Percentiles rank a stretch among this genome's conserved stretches.
Conservation (phyloP, 306 rosid species). For the Alnus glutinosa region DNA sequence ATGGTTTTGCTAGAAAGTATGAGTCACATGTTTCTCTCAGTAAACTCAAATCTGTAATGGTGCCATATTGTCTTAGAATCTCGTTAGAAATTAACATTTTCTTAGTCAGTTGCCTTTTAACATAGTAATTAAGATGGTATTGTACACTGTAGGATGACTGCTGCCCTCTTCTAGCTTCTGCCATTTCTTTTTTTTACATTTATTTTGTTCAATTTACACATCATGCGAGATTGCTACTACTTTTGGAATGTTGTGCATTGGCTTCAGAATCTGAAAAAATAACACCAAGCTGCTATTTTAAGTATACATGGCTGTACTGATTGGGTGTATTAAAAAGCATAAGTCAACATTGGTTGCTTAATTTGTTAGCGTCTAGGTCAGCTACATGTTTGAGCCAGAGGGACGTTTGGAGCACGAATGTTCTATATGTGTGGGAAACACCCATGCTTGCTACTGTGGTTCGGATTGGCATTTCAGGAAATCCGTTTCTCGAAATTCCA, state of each 20-base stretch:
- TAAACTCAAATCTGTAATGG: neutral
- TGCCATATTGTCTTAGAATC: neutral
- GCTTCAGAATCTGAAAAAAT: neutral
- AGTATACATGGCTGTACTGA: neutral
- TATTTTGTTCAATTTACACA: neutral
- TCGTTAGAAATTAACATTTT: neutral
- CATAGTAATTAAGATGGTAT: neutral
- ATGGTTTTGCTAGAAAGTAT: neutral
- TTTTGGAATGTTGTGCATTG: neutral
- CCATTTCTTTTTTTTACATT: neutral
- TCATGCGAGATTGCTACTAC: too few species aligned
- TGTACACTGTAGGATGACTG: neutral
- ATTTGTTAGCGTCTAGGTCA: neutral
- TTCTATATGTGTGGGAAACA: conserved; percentile 3
- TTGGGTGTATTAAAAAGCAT: neutral
- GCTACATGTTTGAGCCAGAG: neutral
- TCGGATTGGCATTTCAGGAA: neutral
- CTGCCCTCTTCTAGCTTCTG: neutral
- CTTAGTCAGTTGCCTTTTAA: neutral
- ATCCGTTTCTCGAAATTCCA: neutral
- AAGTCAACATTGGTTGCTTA: neutral
- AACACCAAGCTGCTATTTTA: neutral
- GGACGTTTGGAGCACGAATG: neutral
- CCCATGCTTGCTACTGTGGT: neutral
- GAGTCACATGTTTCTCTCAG: neutral